Evolutionary conservation across 2,329 filamentous ascomycete genomes (phyloP), one percentile per base, ranked within the genome.

Genomic region (Fusarium albosuccineum): DNA sequence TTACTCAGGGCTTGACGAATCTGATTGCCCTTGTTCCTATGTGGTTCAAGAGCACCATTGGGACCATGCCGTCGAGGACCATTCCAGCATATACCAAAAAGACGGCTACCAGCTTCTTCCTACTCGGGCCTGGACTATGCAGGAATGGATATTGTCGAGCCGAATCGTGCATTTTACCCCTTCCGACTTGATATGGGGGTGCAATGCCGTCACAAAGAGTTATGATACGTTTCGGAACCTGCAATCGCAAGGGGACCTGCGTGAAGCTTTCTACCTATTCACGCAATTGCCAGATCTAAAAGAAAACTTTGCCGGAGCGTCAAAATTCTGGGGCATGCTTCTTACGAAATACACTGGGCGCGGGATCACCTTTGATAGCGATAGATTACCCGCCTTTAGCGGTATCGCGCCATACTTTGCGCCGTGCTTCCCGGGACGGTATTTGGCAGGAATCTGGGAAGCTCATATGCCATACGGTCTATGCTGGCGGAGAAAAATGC

Each of bases 391-490:
- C 4, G 52, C 52, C 4, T 29, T 46, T 6, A 37, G 40, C 14
- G 52, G 52, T 30, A 39, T 46, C 7, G 52, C 52, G 7, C 8
- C 40, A 8, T 17, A 16, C 8, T 46, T 55, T 22, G 29, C 40
- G 13, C 13, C 3, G 11, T 16, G 36, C 33, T 46, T 16, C 16
- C 13, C 11, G 17, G 41, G 52, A 5, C 14, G 30, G 34, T 46
- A 55, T 26, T 29, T 55, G 30, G 33, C 29, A 6, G 41, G 52
- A 3, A 14, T 55, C 9, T 55, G 52, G 52, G 42, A 46, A n/a
- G n/a, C 17, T 2, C 14, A 45, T 46, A 9, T 55, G 11, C 33
- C 36, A 6, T 10, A 22, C 22, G 41, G 42, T 9, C 33, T 46
- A n/a, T 55, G 29, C 40, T 46, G 52, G 52, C 5, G 9, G 4